These are phyloP conservation scores for Jacaranda mimosifolia DNA, from an alignment of 257 asterid genomes.

Conservation along the genomic window DNA sequence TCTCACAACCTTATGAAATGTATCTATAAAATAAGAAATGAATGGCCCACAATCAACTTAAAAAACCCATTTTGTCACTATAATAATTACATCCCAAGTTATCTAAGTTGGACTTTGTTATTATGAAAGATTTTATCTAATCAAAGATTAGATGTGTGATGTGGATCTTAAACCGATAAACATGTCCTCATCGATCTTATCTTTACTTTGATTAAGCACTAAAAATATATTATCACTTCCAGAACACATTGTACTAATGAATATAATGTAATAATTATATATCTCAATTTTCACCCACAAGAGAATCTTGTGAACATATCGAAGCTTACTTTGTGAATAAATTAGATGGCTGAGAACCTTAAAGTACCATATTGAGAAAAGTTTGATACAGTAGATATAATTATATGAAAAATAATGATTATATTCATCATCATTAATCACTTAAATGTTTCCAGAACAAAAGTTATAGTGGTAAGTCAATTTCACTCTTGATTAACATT, in stretches of 20 bases:
- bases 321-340: not conserved
- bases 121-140: constrained; percentile 16
- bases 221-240: constrained; percentile 27
- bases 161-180: constrained; percentile 42
- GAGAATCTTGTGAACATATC: not conserved
- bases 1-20: constrained; percentile 31
- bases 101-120: constrained; percentile 41
- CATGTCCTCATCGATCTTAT: constrained; percentile 39
- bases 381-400: not conserved
- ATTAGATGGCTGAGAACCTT: not conserved
- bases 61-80: not conserved
- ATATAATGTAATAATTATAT: not conserved
- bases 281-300: not conserved
- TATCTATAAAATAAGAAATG: not conserved
- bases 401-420: not conserved
- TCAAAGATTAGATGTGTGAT: constrained; percentile 36
- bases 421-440: too few relatives aligned
- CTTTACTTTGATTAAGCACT: constrained; percentile 3
- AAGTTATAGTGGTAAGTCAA: too few relatives aligned
- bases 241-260: not conserved
- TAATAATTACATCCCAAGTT: constrained; percentile 12
- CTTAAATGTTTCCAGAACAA: too few relatives aligned
- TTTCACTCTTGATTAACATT: too few relatives aligned
- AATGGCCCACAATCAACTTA: constrained; percentile 29
- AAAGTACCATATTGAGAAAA: not conserved